Evolutionary conservation across 805 yeast genomes (phyloP), one percentile per base, ranked within the genome.

Genomic region (Candida chilensis): DNA sequence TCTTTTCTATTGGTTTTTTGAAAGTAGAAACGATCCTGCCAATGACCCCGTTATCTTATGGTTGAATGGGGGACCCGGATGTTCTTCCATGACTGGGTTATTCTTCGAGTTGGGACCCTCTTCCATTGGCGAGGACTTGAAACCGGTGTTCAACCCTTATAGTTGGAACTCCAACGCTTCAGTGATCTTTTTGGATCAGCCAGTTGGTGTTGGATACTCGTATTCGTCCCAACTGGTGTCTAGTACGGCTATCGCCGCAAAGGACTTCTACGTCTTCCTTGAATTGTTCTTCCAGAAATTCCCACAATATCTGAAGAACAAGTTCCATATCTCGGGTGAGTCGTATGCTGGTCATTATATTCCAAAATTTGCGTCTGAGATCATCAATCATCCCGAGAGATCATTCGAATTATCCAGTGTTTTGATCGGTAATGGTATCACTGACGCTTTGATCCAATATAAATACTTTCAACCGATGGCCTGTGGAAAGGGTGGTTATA

Each of bases 351-450:
- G 51, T 17, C 51, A 47, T 37, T 47, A 45, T 35, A 40, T 47
- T 30, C 51, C 51, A 5, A 30, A 37, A n/a, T 37, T 47, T 31
- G 51, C 47, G 5, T 19, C 37, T 10, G 51, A 47, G 27, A 47
- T 47, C 28, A 30, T 45, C 31, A 40, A 34, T 31, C 38, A 38
- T 26, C 47, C 50, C 11, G 48, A 45, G 37, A 55, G 64, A 40
- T 42, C 54, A 5, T 57, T 59, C 29, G 59, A 58, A 24, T 53
- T 60, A 37, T 20, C 46, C 14, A 60, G 67, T 4, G 60, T 62
- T 11, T 45, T 63, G 37, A 61, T 63, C 28, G 70, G 70, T 12
- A 63, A 63, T 40, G 70, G 70, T 28, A 55, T 60, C 36, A 60
- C 67, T 24, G 70, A 63, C 37, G 48, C 67, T 4, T 48, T 56